phyloP scores from a whole-genome alignment of 306 rosid genomes.

The Herpetospermum pedunculosum region DNA sequence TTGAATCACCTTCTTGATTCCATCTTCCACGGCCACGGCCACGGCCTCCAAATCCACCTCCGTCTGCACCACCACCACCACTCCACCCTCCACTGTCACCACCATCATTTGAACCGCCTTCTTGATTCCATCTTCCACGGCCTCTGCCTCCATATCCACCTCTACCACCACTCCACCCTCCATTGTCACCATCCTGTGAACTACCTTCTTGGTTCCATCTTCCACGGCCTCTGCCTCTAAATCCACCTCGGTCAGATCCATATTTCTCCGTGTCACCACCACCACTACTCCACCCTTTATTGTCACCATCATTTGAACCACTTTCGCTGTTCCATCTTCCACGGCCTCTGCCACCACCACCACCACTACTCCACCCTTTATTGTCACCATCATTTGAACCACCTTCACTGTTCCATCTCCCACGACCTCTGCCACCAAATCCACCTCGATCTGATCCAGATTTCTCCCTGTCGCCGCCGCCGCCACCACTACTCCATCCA shows the following conservation, averaged over 20 bases:
- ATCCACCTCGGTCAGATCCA: constrained; percentile 33
- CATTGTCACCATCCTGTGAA: constrained; percentile 29
- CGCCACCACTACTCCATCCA: constrained; percentile 26
- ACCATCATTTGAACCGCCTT: constrained; percentile 43
- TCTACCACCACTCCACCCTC: constrained; percentile 24
- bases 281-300: constrained; percentile 29
- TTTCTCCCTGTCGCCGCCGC: neutral
- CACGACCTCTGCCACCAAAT: constrained; percentile 55
- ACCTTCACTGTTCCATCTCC: constrained; percentile 51
- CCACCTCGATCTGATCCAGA: constrained; percentile 33
- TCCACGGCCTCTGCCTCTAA: constrained; percentile 55
- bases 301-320: constrained; percentile 29
- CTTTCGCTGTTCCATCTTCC: constrained; percentile 58
- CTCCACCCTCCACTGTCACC: constrained; percentile 30
- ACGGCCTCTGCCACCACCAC: constrained; percentile 52
- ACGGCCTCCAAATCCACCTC: too few relatives aligned
- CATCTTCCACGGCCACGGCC: constrained; percentile 57
- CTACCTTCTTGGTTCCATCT: constrained; percentile 47
- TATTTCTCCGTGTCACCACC: neutral
- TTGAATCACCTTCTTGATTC: constrained; percentile 37
- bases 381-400: constrained; percentile 29
- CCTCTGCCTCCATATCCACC: constrained; percentile 20
- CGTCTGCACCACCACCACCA: constrained; percentile 26
- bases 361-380: constrained; percentile 31
- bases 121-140: constrained; percentile 53